Base-by-base conservation (phyloP, 768 basidiomycete species). In the Collybia sp. region DNA sequence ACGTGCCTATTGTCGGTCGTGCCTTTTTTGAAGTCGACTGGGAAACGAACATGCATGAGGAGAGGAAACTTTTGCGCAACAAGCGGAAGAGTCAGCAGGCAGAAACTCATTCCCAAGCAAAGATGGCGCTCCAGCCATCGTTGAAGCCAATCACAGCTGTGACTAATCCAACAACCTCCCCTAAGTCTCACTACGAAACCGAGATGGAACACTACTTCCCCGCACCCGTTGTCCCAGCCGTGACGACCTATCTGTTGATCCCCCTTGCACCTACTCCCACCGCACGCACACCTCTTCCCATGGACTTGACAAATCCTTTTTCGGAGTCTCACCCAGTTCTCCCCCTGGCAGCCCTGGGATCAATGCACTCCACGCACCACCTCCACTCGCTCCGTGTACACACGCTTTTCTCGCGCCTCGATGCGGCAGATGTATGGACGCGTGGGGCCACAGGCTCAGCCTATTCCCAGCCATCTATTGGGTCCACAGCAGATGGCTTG, bases 261-360 rank as follows among this genome's bases (percentile, higher is more conserved):
- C 88, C 89, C 43, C 77, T 92, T 48, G 83, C 83, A 0, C 88
- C 89, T 1, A 85, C 84, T 2, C 83, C 88, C 6, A 79, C 81
- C 0, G 60, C 73, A 3, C 81, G 82, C n/a, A 60, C 79, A 9
- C 88, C 87, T 3, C 70, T 90, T 43, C 66, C 66, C 41, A 4
- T 25, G 25, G 25, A 25, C 25, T 8, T 8, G 25, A 25, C 25
- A 4, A 25, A 8, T 8, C 62, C 47, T 37, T 60, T 48, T 40
- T 58, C 57, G 10, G 50, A 53, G 16, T 53, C 53, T 1, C 63
- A 66, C 39, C 58, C 58, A 1, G 62, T 66, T 10, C 69, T 88
- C 3, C 83, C 84, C 0, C 59, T 86, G 3, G 60, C 76, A 10
- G 60, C 72, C 6, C 55, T 90, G 19, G 70, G 70, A 1, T 60